These are phyloP conservation scores for Salinomyces thailandicus DNA, from an alignment of 2,329 filamentous ascomycete species.

Conservation along the genomic window DNA sequence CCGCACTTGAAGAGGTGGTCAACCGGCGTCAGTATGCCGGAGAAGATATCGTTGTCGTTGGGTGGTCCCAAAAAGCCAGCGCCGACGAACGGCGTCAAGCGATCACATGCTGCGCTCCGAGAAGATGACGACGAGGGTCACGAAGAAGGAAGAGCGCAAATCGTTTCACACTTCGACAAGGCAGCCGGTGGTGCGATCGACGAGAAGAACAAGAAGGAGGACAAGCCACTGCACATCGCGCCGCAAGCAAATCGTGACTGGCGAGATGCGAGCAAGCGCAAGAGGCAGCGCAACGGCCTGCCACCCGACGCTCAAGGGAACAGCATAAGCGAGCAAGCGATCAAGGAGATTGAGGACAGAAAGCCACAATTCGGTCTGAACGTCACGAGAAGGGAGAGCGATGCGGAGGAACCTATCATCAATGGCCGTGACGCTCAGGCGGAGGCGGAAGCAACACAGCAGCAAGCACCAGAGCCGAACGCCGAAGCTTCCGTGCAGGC, in stretches of 20 bases:
- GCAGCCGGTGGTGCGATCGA: slow-evolving; percentile 41
- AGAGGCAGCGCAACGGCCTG: slow-evolving; percentile 45
- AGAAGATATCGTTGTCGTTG: slow-evolving; percentile 24
- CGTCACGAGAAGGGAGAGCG: slow-evolving; percentile 27
- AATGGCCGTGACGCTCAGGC: slow-evolving; percentile 23
- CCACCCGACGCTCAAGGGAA: slow-evolving; percentile 30
- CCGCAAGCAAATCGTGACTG: slow-evolving; percentile 52
- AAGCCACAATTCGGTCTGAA: slow-evolving; percentile 47
- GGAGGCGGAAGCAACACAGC: slow-evolving; percentile 12
- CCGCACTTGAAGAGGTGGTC: no score
- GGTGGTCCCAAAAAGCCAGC: slow-evolving; percentile 19
- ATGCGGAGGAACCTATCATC: slow-evolving; percentile 20
- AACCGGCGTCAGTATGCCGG: slow-evolving; percentile 1
- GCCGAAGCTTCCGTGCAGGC: slow-evolving; percentile 14
- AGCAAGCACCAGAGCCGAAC: slow-evolving; percentile 7
- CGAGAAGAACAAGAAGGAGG: slow-evolving; percentile 22
- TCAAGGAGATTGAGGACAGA: slow-evolving; percentile 26
- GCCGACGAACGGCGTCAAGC: slow-evolving; percentile 30
- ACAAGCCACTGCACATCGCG: slow-evolving; percentile 47
- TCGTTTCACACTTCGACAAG: slow-evolving; percentile 46
- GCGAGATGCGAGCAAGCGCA: slow-evolving; percentile 42
- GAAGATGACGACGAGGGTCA: slow-evolving; percentile 35
- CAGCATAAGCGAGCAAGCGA: slow-evolving; percentile 16
- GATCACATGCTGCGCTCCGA: slow-evolving; percentile 30
- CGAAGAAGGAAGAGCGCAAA: slow-evolving; percentile 43